phyloP scores from a whole-genome alignment of 1,284 basidiomycete genomes.

The Wallemia ichthyophaga region DNA sequence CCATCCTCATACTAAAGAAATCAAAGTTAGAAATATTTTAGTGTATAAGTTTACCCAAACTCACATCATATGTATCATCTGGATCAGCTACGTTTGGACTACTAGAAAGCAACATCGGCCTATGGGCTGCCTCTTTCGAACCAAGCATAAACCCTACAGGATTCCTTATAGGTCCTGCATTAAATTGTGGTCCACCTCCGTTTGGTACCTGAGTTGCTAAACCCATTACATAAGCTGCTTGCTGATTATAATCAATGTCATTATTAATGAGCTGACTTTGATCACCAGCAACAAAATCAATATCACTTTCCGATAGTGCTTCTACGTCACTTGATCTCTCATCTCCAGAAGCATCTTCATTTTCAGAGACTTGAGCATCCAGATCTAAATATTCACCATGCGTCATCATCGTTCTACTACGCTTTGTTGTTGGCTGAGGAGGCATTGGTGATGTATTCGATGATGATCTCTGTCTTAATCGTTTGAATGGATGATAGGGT shows the following conservation, averaged over 20 bases:
- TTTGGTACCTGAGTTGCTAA: conserved; percentile 12
- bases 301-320: conserved; percentile 13
- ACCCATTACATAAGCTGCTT: conserved; percentile 14
- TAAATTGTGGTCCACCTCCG: conserved; percentile 11
- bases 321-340: conserved; percentile 10
- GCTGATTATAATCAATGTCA: conserved; percentile 17
- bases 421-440: background rate
- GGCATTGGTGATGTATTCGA: background rate
- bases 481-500: background rate
- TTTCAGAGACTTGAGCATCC: conserved; percentile 12
- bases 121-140: background rate
- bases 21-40: background rate
- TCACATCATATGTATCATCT: background rate
- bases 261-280: conserved; percentile 19
- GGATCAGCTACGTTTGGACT: background rate
- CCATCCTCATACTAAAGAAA: background rate
- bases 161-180: background rate
- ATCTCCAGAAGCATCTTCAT: conserved; percentile 4
- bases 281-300: conserved; percentile 17
- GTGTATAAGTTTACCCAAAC: no score
- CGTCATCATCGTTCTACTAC: background rate
- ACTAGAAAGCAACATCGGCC: background rate
- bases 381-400: conserved; percentile 10
- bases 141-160: background rate
- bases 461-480: background rate